Conservation (phyloP, 345 rosid species). For the Populus alba region DNA sequence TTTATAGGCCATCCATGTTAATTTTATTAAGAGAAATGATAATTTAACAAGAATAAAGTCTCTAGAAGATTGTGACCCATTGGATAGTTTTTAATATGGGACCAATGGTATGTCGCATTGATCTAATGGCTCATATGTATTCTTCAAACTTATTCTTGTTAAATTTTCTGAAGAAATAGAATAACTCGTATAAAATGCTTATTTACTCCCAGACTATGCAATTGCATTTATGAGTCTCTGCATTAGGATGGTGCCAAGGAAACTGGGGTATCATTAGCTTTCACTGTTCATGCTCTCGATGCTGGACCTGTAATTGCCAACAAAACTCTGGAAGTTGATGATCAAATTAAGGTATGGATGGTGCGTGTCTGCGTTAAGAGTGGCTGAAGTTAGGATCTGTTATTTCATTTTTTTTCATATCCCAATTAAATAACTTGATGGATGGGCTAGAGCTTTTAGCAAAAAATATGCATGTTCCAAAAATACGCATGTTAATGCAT, state of each 20-base stretch:
- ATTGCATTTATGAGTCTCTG: constrained; percentile 22
- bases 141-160: too few species aligned
- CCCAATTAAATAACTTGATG: neutral
- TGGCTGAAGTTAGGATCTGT: neutral
- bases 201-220: constrained; percentile 9
- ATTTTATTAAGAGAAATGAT: neutral
- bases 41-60: too few species aligned
- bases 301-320: constrained; percentile 86
- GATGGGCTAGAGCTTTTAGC: neutral
- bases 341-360: constrained; percentile 66
- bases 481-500: neutral
- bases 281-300: constrained; percentile 78
- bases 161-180: too few species aligned
- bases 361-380: neutral
- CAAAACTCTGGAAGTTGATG: constrained; percentile 58
- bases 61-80: too few species aligned
- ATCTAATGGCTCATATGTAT: too few species aligned
- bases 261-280: constrained; percentile 92
- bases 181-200: neutral
- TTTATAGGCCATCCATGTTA: constrained; percentile 3
- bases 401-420: neutral
- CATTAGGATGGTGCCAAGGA: constrained; percentile 79
- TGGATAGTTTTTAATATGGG: too few species aligned
- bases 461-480: too few species aligned
- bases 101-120: too few species aligned